phyloP scores from a whole-genome alignment of 225 moss, liverwort and hornwort genomes.

The Polytrichum commune region DNA sequence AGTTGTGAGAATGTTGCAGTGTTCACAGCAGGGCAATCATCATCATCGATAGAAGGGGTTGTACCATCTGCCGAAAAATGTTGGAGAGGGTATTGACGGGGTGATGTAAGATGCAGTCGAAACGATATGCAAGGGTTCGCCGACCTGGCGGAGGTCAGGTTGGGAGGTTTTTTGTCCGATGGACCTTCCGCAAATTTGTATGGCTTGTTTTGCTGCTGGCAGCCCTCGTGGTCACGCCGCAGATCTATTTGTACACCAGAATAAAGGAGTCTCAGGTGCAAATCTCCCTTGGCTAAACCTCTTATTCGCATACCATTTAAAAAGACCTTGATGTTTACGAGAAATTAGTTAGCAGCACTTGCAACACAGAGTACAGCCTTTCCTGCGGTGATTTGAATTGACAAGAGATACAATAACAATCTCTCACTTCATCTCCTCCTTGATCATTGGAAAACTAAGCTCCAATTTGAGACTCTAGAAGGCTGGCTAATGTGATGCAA shows the following conservation, averaged over 20 bases:
- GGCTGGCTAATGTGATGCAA: no score
- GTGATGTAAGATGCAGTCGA: slow-evolving; percentile 38
- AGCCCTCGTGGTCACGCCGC: slow-evolving; percentile 47
- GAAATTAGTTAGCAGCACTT: neutral
- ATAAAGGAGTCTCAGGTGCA: slow-evolving; percentile 50
- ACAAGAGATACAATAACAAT: neutral
- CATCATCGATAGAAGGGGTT: no score
- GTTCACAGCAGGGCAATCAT: no score
- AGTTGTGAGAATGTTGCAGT: no score
- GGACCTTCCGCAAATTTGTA: slow-evolving; percentile 60
- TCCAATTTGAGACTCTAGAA: no score
- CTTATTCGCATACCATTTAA: no score
- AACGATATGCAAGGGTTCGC: slow-evolving; percentile 39
- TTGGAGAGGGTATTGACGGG: no score
- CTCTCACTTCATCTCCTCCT: neutral
- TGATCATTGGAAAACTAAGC: no score
- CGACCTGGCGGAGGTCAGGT: slow-evolving; percentile 18
- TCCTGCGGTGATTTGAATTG: neutral
- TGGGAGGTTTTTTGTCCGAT: slow-evolving; percentile 29
- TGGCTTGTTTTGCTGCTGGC: slow-evolving; percentile 50
- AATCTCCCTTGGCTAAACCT: neutral
- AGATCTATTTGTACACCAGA: slow-evolving; percentile 58
- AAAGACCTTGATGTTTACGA: neutral
- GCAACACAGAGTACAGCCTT: neutral
- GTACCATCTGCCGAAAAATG: no score